These are phyloP conservation scores for Trichoderma pleuroti DNA, from an alignment of 2,329 filamentous ascomycete genomes.

Conservation along the genomic window DNA sequence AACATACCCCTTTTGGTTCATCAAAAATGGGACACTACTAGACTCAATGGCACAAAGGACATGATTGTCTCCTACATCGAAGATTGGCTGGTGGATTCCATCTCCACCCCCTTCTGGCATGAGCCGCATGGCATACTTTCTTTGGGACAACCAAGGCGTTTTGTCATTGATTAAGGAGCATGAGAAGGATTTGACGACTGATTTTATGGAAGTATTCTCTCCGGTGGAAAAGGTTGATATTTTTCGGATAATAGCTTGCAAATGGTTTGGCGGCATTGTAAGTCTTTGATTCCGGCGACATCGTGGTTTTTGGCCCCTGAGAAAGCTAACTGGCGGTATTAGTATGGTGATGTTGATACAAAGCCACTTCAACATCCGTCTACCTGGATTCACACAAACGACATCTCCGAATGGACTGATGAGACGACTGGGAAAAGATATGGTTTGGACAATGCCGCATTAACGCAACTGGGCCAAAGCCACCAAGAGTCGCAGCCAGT, in stretches of 20 bases:
- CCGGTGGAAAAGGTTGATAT: conserved; percentile 25
- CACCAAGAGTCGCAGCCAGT: conserved; percentile 16
- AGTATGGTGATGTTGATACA: conserved; percentile 28
- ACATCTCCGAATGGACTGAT: conserved; percentile 25
- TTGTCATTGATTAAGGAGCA: conserved; percentile 21
- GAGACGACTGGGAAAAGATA: conserved; percentile 20
- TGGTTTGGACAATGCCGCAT: neutral
- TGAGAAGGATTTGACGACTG: conserved; percentile 20
- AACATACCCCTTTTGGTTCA: conserved; percentile 27
- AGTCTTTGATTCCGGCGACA: neutral
- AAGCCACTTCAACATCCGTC: conserved; percentile 24
- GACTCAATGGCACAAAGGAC: conserved; percentile 19
- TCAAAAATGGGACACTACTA: conserved; percentile 24
- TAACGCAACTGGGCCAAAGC: neutral
- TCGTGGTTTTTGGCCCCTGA: neutral
- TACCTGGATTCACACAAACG: conserved; percentile 22
- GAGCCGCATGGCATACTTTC: conserved; percentile 26
- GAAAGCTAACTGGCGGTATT: neutral
- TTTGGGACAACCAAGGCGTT: conserved; percentile 26
- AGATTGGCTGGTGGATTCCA: conserved; percentile 22
- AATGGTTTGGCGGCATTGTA: conserved; percentile 27
- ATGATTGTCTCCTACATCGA: conserved; percentile 24
- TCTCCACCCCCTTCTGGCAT: conserved; percentile 12
- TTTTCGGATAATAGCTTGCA: conserved; percentile 26
- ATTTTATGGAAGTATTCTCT: conserved; percentile 22